These are phyloP conservation scores for Gomphus sp. DNA, from an alignment of 1,284 basidiomycete genomes.

Conservation along the genomic window DNA sequence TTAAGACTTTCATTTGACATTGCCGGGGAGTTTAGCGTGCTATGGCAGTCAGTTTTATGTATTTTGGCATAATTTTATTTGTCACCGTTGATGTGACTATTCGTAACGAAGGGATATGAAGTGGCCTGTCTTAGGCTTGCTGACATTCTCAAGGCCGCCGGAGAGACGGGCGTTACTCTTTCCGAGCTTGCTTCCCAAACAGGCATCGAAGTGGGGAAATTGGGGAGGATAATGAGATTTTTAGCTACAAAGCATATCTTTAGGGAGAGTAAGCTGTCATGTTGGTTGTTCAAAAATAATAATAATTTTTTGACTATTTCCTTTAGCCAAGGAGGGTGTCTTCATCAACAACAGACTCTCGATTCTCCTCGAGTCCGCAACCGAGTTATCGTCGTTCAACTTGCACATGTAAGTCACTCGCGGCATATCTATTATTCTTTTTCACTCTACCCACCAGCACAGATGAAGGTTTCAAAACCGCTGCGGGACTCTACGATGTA, in stretches of 20 bases:
- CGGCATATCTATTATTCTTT: conserved; percentile 12
- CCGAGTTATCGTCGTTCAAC: conserved; percentile 16
- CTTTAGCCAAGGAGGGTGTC: conserved; percentile 17
- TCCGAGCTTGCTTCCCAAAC: conserved; percentile 21
- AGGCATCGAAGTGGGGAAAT: conserved; percentile 23
- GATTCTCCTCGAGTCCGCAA: conserved; percentile 9
- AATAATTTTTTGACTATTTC: too few species aligned
- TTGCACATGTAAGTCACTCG: conserved; percentile 15
- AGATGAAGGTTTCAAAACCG: conserved; percentile 20
- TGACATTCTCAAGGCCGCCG: conserved; percentile 22
- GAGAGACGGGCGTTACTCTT: conserved; percentile 22
- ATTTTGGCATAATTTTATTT: too few species aligned
- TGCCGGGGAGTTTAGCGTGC: not conserved
- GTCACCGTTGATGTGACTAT: not conserved
- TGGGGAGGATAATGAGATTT: conserved; percentile 26
- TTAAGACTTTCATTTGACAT: too few species aligned
- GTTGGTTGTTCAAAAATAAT: not conserved
- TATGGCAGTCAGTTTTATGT: not conserved
- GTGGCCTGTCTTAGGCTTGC: conserved; percentile 22
- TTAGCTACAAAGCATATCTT: conserved; percentile 30
- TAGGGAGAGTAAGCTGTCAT: conserved; percentile 22
- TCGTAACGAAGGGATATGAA: conserved; percentile 13
- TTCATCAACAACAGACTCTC: conserved; percentile 29
- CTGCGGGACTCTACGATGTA: conserved; percentile 15
- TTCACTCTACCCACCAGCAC: conserved; percentile 15